These are phyloP conservation scores for Aspergillus pseudoviridinutans DNA, from an alignment of 2,329 filamentous ascomycete species.

Conservation along the genomic window DNA sequence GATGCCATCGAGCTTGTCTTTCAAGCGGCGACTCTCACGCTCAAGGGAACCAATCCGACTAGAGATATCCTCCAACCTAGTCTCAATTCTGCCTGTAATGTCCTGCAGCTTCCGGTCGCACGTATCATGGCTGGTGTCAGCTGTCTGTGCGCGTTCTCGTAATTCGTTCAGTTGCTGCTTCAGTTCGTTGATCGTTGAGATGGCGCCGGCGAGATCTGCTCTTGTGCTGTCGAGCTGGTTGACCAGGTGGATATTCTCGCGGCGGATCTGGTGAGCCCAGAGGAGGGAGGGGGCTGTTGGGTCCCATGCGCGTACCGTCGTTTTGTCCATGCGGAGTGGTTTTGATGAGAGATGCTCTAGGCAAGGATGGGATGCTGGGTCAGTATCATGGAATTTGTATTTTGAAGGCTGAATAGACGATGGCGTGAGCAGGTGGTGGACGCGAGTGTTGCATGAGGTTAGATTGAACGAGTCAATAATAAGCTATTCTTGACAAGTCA, in stretches of 20 bases:
- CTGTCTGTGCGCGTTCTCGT: background rate
- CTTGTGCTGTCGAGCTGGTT: constrained; percentile 23
- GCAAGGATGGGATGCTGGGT: background rate
- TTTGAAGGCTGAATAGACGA: too few species aligned
- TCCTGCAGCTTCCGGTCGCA: background rate
- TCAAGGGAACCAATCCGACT: background rate
- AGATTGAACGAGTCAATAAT: background rate
- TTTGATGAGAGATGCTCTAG: background rate
- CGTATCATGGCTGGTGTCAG: background rate
- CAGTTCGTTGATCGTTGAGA: constrained; percentile 3
- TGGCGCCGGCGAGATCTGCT: constrained; percentile 6
- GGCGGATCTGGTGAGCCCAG: constrained; percentile 38
- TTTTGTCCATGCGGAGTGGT: constrained; percentile 5
- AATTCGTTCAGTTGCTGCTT: constrained; percentile 4
- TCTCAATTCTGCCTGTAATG: background rate
- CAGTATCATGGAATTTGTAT: background rate
- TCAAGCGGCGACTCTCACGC: background rate
- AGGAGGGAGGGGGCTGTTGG: constrained; percentile 24
- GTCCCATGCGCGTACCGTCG: background rate
- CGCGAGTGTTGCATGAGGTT: background rate
- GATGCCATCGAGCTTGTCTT: background rate
- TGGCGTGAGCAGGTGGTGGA: too few species aligned
- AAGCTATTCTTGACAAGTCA: background rate
- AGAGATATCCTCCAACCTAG: background rate
- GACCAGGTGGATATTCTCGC: constrained; percentile 31